A percentile compares a stretch with the other conserved stretches of the same genome.
Evolutionary conservation across 2,329 filamentous ascomycete genomes (phyloP).

Genomic region (Paracamarosporium sp.): DNA sequence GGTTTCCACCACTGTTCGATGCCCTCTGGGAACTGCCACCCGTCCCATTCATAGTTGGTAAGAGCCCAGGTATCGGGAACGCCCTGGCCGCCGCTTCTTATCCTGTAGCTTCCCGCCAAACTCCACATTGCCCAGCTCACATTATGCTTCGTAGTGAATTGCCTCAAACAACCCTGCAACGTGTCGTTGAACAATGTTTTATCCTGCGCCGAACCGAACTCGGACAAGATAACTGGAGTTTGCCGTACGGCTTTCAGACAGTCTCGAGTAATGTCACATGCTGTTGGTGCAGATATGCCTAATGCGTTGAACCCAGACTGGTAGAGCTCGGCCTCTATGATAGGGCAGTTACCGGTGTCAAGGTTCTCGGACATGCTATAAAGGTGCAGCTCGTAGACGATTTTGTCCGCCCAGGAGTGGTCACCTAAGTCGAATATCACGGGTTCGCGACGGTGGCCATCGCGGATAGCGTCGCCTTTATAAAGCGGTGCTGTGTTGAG

Average conservation of each 20-base stretch:
- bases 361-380: slow-evolving; percentile 53
- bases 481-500: slow-evolving; percentile 48
- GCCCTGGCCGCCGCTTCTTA: slow-evolving; percentile 54
- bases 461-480: slow-evolving; percentile 49
- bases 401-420: slow-evolving; percentile 60
- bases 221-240: slow-evolving; percentile 46
- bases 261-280: slow-evolving; percentile 44
- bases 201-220: slow-evolving; percentile 48
- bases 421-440: slow-evolving; percentile 54
- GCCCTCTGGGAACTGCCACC: slow-evolving; percentile 55
- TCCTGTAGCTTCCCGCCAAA: slow-evolving; percentile 57
- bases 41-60: slow-evolving; percentile 55
- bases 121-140: slow-evolving; percentile 61
- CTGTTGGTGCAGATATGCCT: slow-evolving; percentile 41
- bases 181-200: slow-evolving; percentile 51
- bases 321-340: slow-evolving; percentile 58
- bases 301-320: slow-evolving; percentile 59
- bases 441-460: slow-evolving; percentile 53
- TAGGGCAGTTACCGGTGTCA: slow-evolving; percentile 55
- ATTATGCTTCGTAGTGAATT: slow-evolving; percentile 53
- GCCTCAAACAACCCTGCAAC: slow-evolving; percentile 55
- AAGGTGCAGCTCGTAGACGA: slow-evolving; percentile 67
- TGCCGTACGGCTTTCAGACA: slow-evolving; percentile 42
- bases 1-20: slow-evolving; percentile 60
- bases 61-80: slow-evolving; percentile 58